Base-by-base conservation (phyloP, 2,329 filamentous ascomycete genomes). In the Colletotrichum sp. region DNA sequence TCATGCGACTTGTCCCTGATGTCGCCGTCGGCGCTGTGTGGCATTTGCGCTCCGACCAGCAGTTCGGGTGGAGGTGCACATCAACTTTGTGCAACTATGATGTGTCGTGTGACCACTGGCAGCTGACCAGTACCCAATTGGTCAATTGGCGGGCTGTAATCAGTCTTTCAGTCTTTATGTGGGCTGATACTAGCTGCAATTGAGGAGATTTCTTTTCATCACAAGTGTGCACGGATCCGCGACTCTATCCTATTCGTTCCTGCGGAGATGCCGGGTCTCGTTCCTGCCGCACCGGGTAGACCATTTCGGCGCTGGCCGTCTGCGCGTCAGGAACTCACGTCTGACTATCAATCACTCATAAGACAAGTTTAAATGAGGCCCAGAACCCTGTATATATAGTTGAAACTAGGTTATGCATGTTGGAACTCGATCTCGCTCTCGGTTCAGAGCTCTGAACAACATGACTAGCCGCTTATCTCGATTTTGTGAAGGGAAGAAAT, bases 111-210 rank as follows among this genome's bases (percentile, higher is more conserved):
- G 8, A 48, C 6, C 0, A 48, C 6, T 48, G 5, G 18, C 18
- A 48, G 38, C 38, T 48, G 9, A 43, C 3, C 1, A 43, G 38
- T 43, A 43, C 1, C 5, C 5, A 43, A n/a, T n/a, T 43, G 38
- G 38, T 0, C 38, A 10, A 7, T 7, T 48, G 38, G 2, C 18
- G 18, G 38, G 38, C 38, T 48, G 38, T n/a, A 21, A 48, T 48
- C 18, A 48, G 18, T n/a, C 38, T n/a, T 38, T 9, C 5, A 3
- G 36, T 18, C 36, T 18, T 48, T 12, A 0, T 2, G 38, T 21
- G 18, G 18, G 9, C 0, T n/a, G 18, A n/a, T 0, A 48, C 1
- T 12, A n/a, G 38, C 18, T 48, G 18, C 18, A 48, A 1, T 21
- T n/a, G 18, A 48, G 18, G 6, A 48, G 9, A n/a, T n/a, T 0